phyloP scores from a whole-genome alignment of 495 filamentous ascomycete genomes.

The Penicillium angulare region DNA sequence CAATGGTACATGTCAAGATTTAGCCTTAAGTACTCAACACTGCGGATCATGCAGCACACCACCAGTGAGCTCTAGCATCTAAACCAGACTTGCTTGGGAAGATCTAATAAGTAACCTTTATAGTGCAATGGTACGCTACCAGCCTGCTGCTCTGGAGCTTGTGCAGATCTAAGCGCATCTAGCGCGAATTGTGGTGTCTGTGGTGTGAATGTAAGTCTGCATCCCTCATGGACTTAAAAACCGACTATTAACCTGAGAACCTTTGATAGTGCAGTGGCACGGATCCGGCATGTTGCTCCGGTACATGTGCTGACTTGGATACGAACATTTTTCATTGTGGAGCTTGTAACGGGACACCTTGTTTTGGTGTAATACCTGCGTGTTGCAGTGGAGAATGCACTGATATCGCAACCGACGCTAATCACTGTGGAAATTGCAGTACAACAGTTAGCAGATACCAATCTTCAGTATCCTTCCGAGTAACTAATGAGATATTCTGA shows the following conservation, averaged over 20 bases:
- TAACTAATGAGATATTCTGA: background rate
- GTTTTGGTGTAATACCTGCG: conserved; percentile 8
- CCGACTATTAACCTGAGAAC: background rate
- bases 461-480: background rate
- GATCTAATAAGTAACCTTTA: no score
- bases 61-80: conserved; percentile 2
- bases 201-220: conserved; percentile 1
- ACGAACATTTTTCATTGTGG: conserved; percentile 9
- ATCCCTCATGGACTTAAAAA: no score
- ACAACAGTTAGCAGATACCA: background rate
- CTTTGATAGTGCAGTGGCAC: conserved; percentile 8
- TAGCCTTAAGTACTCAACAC: background rate
- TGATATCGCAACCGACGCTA: conserved; percentile 10
- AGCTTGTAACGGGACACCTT: conserved; percentile 4
- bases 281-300: conserved; percentile 13
- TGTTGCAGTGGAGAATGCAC: conserved; percentile 17
- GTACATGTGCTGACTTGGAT: conserved; percentile 10
- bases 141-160: conserved; percentile 13
- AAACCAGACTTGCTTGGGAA: no score
- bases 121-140: conserved; percentile 14
- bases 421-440: conserved; percentile 16
- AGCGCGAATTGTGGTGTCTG: conserved; percentile 15
- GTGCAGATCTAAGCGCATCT: conserved; percentile 11
- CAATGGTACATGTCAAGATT: conserved; percentile 10
- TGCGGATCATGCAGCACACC: conserved; percentile 13